phyloP scores from a whole-genome alignment of 2,329 filamentous ascomycete genomes.

The Coniochaeta ligniaria region DNA sequence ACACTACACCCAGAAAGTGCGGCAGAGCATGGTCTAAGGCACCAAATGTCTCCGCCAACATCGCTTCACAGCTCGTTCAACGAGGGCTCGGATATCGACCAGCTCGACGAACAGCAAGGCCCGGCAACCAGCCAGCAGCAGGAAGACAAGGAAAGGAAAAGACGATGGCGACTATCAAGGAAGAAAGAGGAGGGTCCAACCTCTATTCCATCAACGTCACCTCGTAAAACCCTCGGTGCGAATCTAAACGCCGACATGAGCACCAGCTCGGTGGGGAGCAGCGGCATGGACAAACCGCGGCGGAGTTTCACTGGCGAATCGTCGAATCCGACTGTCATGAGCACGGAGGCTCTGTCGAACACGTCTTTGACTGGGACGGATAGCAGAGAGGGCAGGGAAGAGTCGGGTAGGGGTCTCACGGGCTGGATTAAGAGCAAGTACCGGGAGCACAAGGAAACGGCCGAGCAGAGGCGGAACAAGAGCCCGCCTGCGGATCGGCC shows the following conservation, averaged over 20 bases:
- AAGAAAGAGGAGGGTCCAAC: slow-evolving; percentile 49
- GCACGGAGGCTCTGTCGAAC: slow-evolving; percentile 29
- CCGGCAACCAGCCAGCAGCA: background rate
- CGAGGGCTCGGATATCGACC: slow-evolving; percentile 75
- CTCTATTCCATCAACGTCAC: slow-evolving; percentile 28
- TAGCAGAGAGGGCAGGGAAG: slow-evolving; percentile 34
- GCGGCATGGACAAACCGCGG: slow-evolving; percentile 30
- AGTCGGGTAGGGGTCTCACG: slow-evolving; percentile 39
- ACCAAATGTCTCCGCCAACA: slow-evolving; percentile 65
- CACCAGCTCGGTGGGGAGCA: slow-evolving; percentile 61
- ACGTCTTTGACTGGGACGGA: slow-evolving; percentile 20
- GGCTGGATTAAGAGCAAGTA: slow-evolving; percentile 56
- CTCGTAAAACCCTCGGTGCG: slow-evolving; percentile 44
- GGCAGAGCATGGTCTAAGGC: slow-evolving; percentile 46
- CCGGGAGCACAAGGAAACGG: slow-evolving; percentile 50
- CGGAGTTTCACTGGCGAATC: slow-evolving; percentile 46
- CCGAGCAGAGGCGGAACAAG: slow-evolving; percentile 47
- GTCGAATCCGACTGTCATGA: slow-evolving; percentile 32
- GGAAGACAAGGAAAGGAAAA: slow-evolving; percentile 58
- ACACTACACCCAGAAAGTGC: slow-evolving; percentile 35
- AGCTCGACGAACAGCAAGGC: slow-evolving; percentile 48
- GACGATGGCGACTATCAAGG: slow-evolving; percentile 66
- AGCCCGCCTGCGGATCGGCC: slow-evolving; percentile 39
- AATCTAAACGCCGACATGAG: slow-evolving; percentile 60
- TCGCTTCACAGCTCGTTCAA: slow-evolving; percentile 74